Percentiles rank a stretch among this genome's conserved stretches.
These are phyloP conservation scores for Neurospora sp. DNA, from an alignment of 2,329 filamentous ascomycete species.

Conservation along the genomic window DNA sequence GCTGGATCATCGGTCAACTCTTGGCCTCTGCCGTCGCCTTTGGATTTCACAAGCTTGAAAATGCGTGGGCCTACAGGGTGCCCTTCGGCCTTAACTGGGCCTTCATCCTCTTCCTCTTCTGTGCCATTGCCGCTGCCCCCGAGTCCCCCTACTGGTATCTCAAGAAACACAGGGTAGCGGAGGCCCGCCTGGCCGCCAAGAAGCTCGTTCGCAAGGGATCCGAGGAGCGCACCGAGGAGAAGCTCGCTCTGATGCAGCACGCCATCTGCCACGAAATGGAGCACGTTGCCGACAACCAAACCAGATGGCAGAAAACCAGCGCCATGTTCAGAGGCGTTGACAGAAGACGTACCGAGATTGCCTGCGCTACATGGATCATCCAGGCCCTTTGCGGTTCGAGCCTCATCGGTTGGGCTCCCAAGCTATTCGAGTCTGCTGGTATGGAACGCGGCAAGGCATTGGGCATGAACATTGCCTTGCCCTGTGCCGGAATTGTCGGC, in stretches of 20 bases:
- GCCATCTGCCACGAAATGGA: conserved; percentile 25
- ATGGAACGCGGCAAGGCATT: conserved; percentile 22
- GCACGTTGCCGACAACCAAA: background rate
- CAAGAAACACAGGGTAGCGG: conserved; percentile 32
- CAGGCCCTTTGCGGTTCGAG: conserved; percentile 38
- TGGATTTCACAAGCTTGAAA: conserved; percentile 25
- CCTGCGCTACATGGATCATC: conserved; percentile 37
- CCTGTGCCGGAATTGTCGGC: conserved; percentile 31
- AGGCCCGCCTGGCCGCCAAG: conserved; percentile 36
- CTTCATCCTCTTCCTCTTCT: conserved; percentile 8
- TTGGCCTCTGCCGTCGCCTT: conserved; percentile 30
- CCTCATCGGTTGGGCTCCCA: conserved; percentile 33
- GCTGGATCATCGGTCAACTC: conserved; percentile 46
- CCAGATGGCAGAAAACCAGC: background rate
- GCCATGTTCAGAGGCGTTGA: conserved; percentile 37
- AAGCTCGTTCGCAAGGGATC: conserved; percentile 24
- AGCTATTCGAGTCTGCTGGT: conserved; percentile 31
- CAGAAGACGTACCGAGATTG: conserved; percentile 42
- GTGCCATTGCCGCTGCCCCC: conserved; percentile 6
- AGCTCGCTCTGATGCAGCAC: conserved; percentile 42
- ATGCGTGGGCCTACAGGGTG: conserved; percentile 25
- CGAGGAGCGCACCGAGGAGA: conserved; percentile 9
- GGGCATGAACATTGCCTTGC: conserved; percentile 28
- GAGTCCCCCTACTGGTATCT: conserved; percentile 38
- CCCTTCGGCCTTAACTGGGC: conserved; percentile 17